Evolutionary conservation across 2,329 filamentous ascomycete species (phyloP).

Genomic region (Exophiala oligosperma): DNA sequence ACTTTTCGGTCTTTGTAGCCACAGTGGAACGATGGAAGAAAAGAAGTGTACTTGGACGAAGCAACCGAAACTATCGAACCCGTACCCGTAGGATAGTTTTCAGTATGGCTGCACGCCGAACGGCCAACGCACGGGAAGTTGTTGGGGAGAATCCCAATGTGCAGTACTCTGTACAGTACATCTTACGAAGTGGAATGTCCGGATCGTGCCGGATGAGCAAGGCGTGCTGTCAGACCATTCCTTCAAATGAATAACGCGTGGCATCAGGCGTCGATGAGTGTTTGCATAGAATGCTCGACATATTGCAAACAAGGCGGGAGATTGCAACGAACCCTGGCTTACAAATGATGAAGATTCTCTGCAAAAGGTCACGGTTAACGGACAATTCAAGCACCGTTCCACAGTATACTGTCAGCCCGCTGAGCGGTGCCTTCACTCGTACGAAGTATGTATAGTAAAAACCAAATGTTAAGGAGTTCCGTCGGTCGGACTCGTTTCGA

Average conservation of each 20-base stretch:
- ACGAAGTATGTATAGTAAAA: too few relatives aligned
- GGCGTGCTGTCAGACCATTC: background rate
- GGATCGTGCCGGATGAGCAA: background rate
- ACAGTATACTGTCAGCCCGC: too few relatives aligned
- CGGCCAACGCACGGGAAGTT: background rate
- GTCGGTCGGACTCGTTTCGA: too few relatives aligned
- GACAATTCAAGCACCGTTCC: background rate
- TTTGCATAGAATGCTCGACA: background rate
- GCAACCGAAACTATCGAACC: background rate
- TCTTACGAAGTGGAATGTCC: background rate
- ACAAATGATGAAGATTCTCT: background rate
- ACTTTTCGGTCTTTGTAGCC: background rate
- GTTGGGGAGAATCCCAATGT: background rate
- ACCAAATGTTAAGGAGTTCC: too few relatives aligned
- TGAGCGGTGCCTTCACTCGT: too few relatives aligned
- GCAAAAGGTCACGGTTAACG: background rate
- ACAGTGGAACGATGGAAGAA: conserved; percentile 5
- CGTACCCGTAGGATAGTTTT: background rate
- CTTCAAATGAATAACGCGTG: background rate
- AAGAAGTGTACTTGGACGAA: background rate
- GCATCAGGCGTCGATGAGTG: background rate
- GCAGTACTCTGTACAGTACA: too few relatives aligned
- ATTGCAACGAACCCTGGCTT: background rate
- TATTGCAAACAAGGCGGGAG: too few relatives aligned
- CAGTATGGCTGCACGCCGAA: background rate